Percentiles rank a stretch among this genome's conserved stretches.
Evolutionary conservation across 495 filamentous ascomycete species (phyloP).

Genomic region (Daldinia childiae): DNA sequence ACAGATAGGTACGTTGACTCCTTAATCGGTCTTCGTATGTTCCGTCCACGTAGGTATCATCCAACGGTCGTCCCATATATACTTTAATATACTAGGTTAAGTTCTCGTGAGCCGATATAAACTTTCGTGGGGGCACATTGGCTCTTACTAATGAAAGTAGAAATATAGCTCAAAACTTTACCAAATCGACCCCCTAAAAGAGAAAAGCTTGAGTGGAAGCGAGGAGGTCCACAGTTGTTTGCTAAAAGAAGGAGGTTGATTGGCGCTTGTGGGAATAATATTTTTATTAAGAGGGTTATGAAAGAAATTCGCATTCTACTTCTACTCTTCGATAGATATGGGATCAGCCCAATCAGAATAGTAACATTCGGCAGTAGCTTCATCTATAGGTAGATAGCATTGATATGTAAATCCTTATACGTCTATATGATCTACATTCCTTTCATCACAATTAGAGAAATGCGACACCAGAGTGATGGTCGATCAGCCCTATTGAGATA

Average conservation of each 20-base stretch:
- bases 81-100: neutral
- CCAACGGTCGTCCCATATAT: neutral
- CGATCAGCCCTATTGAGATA: slow-evolving; percentile 20
- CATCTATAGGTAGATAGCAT: slow-evolving; percentile 6
- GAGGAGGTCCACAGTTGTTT: slow-evolving; percentile 7
- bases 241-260: slow-evolving; percentile 9
- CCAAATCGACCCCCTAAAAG: neutral
- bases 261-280: slow-evolving; percentile 10
- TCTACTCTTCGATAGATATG: neutral
- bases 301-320: neutral
- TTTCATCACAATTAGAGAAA: slow-evolving; percentile 24
- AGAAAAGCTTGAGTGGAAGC: slow-evolving; percentile 6
- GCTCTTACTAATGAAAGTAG: slow-evolving; percentile 13
- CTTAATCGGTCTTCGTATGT: neutral
- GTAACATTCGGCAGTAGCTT: neutral
- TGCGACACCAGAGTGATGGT: slow-evolving; percentile 3
- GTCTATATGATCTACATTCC: slow-evolving; percentile 18
- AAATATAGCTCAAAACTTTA: slow-evolving; percentile 3
- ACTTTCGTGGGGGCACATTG: slow-evolving; percentile 5
- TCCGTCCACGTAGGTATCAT: neutral
- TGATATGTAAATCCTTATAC: neutral
- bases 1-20: neutral
- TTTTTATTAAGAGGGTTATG: neutral
- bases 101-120: neutral
- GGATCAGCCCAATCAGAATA: neutral